A percentile compares a stretch with the other conserved stretches of the same genome.
Conservation (phyloP, 495 filamentous ascomycete species). For the Pyrenopolyporus hunteri region DNA sequence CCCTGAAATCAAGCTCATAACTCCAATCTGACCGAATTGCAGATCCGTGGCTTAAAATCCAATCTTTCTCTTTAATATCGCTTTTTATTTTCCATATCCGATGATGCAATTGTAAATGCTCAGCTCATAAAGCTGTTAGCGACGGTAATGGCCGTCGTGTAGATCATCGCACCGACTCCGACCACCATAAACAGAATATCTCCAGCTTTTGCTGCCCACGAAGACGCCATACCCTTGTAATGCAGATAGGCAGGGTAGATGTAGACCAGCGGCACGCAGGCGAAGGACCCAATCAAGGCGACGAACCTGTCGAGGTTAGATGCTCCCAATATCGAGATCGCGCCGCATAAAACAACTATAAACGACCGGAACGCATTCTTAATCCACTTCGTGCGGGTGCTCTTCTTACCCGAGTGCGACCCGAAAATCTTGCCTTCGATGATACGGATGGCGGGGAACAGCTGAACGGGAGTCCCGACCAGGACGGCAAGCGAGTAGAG, state of each 20-base stretch:
- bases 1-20: too few species aligned
- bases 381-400: slow-evolving; percentile 64
- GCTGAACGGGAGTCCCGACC: slow-evolving; percentile 66
- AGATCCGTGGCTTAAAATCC: neutral
- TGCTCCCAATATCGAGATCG: slow-evolving; percentile 60
- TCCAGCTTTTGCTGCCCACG: slow-evolving; percentile 51
- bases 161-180: slow-evolving; percentile 65
- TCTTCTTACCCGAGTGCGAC: slow-evolving; percentile 61
- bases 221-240: slow-evolving; percentile 62
- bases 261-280: slow-evolving; percentile 87
- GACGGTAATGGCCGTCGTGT: slow-evolving; percentile 65
- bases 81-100: neutral
- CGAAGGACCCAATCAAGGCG: slow-evolving; percentile 65
- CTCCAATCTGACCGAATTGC: slow-evolving; percentile 8
- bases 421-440: slow-evolving; percentile 62
- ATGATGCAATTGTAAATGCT: neutral
- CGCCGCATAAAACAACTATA: slow-evolving; percentile 56
- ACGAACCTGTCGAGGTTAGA: slow-evolving; percentile 70
- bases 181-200: slow-evolving; percentile 62
- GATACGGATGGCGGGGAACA: slow-evolving; percentile 68
- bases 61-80: slow-evolving; percentile 2
- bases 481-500: slow-evolving; percentile 69
- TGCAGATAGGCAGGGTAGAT: slow-evolving; percentile 82
- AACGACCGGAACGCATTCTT: slow-evolving; percentile 64
- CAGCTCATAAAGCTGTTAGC: slow-evolving; percentile 48